Evolutionary conservation across 1,139 yeast genomes (phyloP).

Genomic region (Wickerhamomyces sp.): DNA sequence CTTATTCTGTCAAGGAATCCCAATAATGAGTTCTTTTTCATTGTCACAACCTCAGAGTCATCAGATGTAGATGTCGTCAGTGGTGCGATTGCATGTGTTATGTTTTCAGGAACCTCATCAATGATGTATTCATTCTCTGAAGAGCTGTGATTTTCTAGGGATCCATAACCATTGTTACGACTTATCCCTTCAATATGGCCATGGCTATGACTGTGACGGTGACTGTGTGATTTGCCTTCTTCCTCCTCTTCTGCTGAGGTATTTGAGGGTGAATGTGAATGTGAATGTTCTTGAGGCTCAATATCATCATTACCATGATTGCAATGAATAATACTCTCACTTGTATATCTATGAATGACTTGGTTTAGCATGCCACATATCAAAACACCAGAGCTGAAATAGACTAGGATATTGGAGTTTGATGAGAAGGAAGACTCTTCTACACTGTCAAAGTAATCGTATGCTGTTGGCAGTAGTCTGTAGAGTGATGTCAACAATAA

Average conservation of each 20-base stretch:
- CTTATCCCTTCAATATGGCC: background rate
- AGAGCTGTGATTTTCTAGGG: too few species aligned
- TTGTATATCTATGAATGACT: constrained; percentile 65
- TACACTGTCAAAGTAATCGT: constrained; percentile 32
- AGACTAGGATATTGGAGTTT: constrained; percentile 35
- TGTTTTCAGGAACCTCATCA: too few species aligned
- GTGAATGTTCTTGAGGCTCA: constrained; percentile 8
- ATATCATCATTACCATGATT: constrained; percentile 48
- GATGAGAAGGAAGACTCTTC: constrained; percentile 19
- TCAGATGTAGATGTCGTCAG: constrained; percentile 3
- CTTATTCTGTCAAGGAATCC: constrained; percentile 10
- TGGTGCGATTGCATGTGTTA: constrained; percentile 4
- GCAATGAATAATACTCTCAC: constrained; percentile 84
- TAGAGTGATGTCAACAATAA: constrained; percentile 71
- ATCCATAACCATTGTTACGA: too few species aligned
- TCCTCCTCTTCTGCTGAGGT: constrained; percentile 7
- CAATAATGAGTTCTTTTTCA: constrained; percentile 7
- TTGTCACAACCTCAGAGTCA: background rate
- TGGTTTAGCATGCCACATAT: constrained; percentile 58
- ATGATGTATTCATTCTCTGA: too few species aligned
- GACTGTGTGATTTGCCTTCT: constrained; percentile 4
- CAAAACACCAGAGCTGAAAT: constrained; percentile 52
- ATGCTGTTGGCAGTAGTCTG: constrained; percentile 66
- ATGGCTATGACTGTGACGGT: constrained; percentile 12
- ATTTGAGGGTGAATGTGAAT: constrained; percentile 6